These are phyloP conservation scores for Penicillium sp. DNA, from an alignment of 2,329 filamentous ascomycete species.

Conservation along the genomic window DNA sequence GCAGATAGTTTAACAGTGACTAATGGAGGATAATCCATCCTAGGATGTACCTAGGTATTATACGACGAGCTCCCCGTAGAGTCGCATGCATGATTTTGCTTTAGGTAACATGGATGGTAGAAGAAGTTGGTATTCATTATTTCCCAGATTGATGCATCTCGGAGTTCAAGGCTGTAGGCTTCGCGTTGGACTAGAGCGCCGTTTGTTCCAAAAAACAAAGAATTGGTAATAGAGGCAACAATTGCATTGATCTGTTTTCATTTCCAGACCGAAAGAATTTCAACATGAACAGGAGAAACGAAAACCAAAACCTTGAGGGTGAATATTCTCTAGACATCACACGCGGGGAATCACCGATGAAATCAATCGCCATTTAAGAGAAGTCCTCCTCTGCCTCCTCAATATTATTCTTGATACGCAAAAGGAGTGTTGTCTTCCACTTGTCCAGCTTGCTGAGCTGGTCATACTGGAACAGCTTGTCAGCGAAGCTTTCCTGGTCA, in stretches of 20 bases:
- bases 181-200: background rate
- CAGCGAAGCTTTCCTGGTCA: constrained; percentile 78
- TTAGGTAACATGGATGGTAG: no score
- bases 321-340: constrained; percentile 19
- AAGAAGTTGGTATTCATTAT: no score
- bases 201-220: background rate
- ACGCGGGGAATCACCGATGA: constrained; percentile 25
- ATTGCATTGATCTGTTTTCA: constrained; percentile 4
- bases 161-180: no score
- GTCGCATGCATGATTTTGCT: no score
- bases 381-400: constrained; percentile 70
- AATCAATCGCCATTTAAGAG: constrained; percentile 48
- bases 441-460: constrained; percentile 92
- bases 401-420: constrained; percentile 80
- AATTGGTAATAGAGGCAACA: background rate
- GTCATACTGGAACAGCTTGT: constrained; percentile 85
- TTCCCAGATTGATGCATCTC: background rate
- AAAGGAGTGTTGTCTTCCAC: constrained; percentile 88
- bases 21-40: no score
- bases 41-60: no score
- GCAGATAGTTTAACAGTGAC: no score
- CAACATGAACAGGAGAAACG: constrained; percentile 4
- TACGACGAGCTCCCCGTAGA: no score
- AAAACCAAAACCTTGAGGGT: constrained; percentile 12
- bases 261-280: constrained; percentile 4